Base-by-base conservation (phyloP, 176 grass and related monocot species). In the Themeda triandra region DNA sequence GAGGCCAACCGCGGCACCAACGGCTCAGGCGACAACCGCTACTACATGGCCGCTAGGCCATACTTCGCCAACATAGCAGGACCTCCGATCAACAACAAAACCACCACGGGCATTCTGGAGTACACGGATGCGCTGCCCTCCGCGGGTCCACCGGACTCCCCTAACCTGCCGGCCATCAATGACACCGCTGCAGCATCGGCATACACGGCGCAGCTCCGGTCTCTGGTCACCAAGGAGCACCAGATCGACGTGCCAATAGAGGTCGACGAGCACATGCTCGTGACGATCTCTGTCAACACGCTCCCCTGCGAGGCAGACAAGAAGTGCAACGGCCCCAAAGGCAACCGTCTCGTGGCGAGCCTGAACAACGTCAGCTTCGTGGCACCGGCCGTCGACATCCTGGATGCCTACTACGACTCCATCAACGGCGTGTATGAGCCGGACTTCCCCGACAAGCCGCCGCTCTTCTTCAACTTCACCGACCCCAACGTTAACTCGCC, bases 281-380 rank as follows among this genome's bases (percentile, higher is more conserved):
- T 89, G 45, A 39, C 69, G 10, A 6, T 89, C 49, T 39, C 48
- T 5, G 13, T 89, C n/a, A 85, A 85, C 69, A 5, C 46, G 51
- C 23, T 87, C 4, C 6, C 87, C 19, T 88, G 87, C 27, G 6
- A 5, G 42, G 1, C 44, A 4, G 2, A 42, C 44, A 0, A 54
- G 25, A 25, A 0, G 6, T 86, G 84, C 73, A 0, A 28, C 2
- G 86, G 85, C 2, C 81, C 85, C 32, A 0, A 17, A 0, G 8
- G 4, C 2, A 62, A 21, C 66, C 45, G 45, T 8, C 27, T 92
- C 1, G 72, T 83, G 1, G 83, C 90, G 29, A 92, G 86, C 73
- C 83, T 92, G 19, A 92, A 92, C 86, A 86, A 92, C 59, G 56
- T 82, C 5, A 88, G 90, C 83, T 88, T 92, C 83, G 10, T 9